These are phyloP conservation scores for Monosporascus sp. DNA, from an alignment of 2,329 filamentous ascomycete species.

Conservation along the genomic window DNA sequence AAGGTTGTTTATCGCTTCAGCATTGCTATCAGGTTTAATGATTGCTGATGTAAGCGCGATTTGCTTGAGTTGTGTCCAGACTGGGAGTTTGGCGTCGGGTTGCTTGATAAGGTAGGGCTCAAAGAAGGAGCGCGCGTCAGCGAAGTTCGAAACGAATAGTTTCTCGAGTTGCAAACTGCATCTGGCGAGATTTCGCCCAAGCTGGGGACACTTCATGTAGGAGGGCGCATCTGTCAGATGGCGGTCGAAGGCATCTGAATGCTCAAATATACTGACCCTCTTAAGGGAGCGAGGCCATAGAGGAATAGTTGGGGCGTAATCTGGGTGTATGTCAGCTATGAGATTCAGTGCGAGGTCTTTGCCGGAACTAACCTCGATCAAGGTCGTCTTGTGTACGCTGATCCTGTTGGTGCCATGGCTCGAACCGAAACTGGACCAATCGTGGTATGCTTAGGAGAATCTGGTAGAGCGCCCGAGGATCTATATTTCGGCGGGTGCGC, in stretches of 20 bases:
- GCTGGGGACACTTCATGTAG: constrained; percentile 5
- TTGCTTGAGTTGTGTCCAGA: constrained; percentile 19
- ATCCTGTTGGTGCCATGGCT: constrained; percentile 11
- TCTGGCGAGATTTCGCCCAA: constrained; percentile 9
- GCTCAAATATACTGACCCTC: constrained; percentile 8
- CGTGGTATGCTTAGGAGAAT: constrained; percentile 7
- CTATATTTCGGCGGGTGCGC: constrained; percentile 9
- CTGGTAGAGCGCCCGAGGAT: constrained; percentile 6
- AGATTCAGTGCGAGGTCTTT: not conserved
- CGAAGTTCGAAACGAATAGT: constrained; percentile 12
- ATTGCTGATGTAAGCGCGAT: constrained; percentile 19
- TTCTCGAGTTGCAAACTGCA: constrained; percentile 12
- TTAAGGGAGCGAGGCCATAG: constrained; percentile 7
- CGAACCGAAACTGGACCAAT: constrained; percentile 8
- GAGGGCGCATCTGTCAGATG: not conserved
- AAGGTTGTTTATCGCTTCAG: constrained; percentile 16
- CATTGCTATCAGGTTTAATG: constrained; percentile 12
- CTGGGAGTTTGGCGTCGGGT: constrained; percentile 3
- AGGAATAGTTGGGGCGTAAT: constrained; percentile 7
- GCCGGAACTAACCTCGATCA: constrained; percentile 6
- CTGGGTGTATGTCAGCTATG: not conserved
- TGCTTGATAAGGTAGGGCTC: constrained; percentile 9
- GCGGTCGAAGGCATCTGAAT: constrained; percentile 8
- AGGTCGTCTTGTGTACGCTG: constrained; percentile 7
- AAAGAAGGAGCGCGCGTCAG: constrained; percentile 16